A percentile compares a stretch with the other conserved stretches of the same genome.
These are phyloP conservation scores for Leccinellum albellum DNA, from an alignment of 768 basidiomycete genomes.

Conservation along the genomic window DNA sequence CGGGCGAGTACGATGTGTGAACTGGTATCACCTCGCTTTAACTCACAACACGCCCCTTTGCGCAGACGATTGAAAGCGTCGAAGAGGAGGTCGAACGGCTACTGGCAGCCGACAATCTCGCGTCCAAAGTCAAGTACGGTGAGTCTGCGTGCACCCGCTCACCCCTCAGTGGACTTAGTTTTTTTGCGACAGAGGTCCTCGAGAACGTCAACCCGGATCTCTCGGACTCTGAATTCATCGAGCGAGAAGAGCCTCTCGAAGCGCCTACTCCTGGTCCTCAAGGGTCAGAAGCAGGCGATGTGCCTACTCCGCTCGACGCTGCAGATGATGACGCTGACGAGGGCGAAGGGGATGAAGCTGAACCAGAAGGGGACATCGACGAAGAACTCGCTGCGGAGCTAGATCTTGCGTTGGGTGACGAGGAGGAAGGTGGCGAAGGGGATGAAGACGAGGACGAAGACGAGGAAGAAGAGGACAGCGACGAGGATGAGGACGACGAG, in stretches of 20 bases:
- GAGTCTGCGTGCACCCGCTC: conserved; percentile 11
- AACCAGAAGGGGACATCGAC: conserved; percentile 77
- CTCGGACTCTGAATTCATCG: conserved; percentile 84
- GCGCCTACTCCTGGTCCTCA: conserved; percentile 67
- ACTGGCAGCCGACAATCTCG: conserved; percentile 73
- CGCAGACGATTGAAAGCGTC: conserved; percentile 87
- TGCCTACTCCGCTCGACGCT: conserved; percentile 48
- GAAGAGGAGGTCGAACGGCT: conserved; percentile 90
- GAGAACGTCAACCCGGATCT: conserved; percentile 90
- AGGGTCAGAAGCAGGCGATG: conserved; percentile 65
- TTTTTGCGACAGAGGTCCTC: conserved; percentile 57
- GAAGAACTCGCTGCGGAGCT: conserved; percentile 87
- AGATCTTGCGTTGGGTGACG: conserved; percentile 73
- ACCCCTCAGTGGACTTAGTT: background rate
- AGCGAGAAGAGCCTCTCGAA: conserved; percentile 56
- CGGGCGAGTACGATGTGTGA: conserved; percentile 45
- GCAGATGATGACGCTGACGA: conserved; percentile 60
- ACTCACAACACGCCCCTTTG: conserved; percentile 2
- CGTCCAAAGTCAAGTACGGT: conserved; percentile 78
- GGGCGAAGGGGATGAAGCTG: conserved; percentile 56
- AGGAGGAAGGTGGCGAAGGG: conserved; percentile 58
- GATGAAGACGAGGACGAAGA: conserved; percentile 66
- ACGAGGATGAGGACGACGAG: conserved; percentile 81
- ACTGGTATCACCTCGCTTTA: background rate
- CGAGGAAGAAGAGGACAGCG: conserved; percentile 43